These are phyloP conservation scores for Hypsizygus marmoreus DNA, from an alignment of 768 basidiomycete genomes.

Conservation along the genomic window DNA sequence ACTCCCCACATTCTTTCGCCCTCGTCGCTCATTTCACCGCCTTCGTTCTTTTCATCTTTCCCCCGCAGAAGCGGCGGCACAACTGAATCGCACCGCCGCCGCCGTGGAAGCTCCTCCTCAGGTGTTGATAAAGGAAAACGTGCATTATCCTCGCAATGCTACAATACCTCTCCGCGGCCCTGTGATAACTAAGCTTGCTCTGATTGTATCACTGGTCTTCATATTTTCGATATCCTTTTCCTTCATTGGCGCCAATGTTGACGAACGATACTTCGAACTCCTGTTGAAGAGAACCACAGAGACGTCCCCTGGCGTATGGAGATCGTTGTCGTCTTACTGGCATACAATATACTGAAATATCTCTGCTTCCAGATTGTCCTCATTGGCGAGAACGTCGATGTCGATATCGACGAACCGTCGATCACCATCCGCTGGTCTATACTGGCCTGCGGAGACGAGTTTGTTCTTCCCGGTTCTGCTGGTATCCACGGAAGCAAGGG, in stretches of 20 bases:
- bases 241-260: constrained; percentile 46
- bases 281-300: constrained; percentile 41
- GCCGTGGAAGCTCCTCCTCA: not conserved
- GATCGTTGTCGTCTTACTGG: not conserved
- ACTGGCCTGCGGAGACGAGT: constrained; percentile 48
- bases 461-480: constrained; percentile 45
- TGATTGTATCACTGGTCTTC: constrained; percentile 50
- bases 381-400: constrained; percentile 57
- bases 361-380: constrained; percentile 48
- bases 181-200: constrained; percentile 35
- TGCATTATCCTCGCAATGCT: constrained; percentile 16
- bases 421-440: constrained; percentile 59
- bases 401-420: constrained; percentile 60
- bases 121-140: not conserved
- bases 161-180: constrained; percentile 30
- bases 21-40: constrained; percentile 36
- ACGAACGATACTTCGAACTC: constrained; percentile 40
- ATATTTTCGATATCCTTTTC: constrained; percentile 48
- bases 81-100: constrained; percentile 15
- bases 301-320: constrained; percentile 45
- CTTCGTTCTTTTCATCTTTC: constrained; percentile 48
- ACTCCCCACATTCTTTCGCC: constrained; percentile 28
- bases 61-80: constrained; percentile 21
- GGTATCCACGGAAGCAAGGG: constrained; percentile 44
- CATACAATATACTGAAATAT: constrained; percentile 6